phyloP scores from a whole-genome alignment of 805 yeast genomes.

The Candida mattraensis region DNA sequence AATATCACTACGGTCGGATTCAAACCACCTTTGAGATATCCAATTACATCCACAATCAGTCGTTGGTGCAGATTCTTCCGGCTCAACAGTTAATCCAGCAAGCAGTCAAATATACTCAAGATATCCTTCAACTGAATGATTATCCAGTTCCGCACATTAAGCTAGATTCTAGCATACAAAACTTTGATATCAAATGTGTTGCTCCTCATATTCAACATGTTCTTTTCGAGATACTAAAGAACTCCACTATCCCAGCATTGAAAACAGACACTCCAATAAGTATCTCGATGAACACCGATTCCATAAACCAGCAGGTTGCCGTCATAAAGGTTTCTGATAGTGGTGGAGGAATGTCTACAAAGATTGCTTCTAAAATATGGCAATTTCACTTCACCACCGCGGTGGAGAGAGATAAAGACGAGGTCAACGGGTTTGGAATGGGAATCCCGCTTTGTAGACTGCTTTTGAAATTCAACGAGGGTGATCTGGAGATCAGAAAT shows the following conservation, averaged over 20 bases:
- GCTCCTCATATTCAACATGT: slow-evolving; percentile 33
- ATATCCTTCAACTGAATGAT: slow-evolving; percentile 26
- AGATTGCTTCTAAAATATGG: slow-evolving; percentile 26
- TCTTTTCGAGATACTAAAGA: slow-evolving; percentile 32
- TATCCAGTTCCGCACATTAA: slow-evolving; percentile 32
- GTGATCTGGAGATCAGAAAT: slow-evolving; percentile 24
- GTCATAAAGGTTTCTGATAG: slow-evolving; percentile 26
- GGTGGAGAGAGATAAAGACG: slow-evolving; percentile 24
- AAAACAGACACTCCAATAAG: slow-evolving; percentile 20
- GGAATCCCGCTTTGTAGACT: slow-evolving; percentile 33
- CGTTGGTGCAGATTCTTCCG: slow-evolving; percentile 16
- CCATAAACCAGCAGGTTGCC: slow-evolving; percentile 1
- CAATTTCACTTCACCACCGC: slow-evolving; percentile 34
- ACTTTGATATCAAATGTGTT: slow-evolving; percentile 21
- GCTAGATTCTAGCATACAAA: slow-evolving; percentile 4
- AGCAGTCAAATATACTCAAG: slow-evolving; percentile 24
- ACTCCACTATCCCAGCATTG: slow-evolving; percentile 32
- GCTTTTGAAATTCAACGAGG: slow-evolving; percentile 28
- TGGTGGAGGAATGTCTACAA: slow-evolving; percentile 32
- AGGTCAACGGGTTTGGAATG: slow-evolving; percentile 35
- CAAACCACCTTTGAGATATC: slow-evolving; percentile 26
- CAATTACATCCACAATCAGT: slow-evolving; percentile 20
- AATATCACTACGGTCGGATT: slow-evolving; percentile 27
- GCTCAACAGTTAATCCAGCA: slow-evolving; percentile 14
- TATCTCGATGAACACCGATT: slow-evolving; percentile 9